Conservation (phyloP, 2,329 filamentous ascomycete genomes). For the Fusarium papillatum region DNA sequence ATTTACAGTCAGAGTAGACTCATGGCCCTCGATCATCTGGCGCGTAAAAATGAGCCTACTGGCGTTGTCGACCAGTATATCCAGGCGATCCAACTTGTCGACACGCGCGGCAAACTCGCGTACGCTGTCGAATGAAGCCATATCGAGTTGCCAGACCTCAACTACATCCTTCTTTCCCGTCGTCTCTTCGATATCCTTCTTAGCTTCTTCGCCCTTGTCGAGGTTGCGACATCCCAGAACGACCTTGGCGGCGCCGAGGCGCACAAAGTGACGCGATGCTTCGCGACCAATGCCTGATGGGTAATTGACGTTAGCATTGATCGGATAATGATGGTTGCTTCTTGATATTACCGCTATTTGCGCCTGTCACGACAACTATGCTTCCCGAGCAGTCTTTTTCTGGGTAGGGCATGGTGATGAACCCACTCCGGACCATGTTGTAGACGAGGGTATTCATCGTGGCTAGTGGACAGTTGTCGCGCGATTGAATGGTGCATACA, state of each 20-base stretch:
- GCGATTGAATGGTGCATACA: background rate
- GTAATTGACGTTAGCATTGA: background rate
- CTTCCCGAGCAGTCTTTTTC: constrained; percentile 50
- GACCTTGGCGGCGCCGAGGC: constrained; percentile 54
- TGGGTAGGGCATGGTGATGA: constrained; percentile 47
- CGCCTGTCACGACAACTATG: constrained; percentile 58
- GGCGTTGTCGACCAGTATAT: constrained; percentile 59
- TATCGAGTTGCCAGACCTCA: constrained; percentile 61
- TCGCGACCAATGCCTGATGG: constrained; percentile 56
- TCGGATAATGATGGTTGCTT: background rate
- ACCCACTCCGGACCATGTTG: constrained; percentile 33
- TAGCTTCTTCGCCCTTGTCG: constrained; percentile 57
- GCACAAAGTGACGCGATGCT: constrained; percentile 55
- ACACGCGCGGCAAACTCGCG: constrained; percentile 51
- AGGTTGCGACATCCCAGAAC: constrained; percentile 57
- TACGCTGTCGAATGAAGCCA: constrained; percentile 53
- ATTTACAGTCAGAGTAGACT: constrained; percentile 60
- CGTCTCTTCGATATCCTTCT: constrained; percentile 49
- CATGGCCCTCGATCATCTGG: constrained; percentile 53
- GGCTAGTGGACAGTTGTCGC: background rate
- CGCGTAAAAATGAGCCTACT: constrained; percentile 31
- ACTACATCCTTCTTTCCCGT: constrained; percentile 44
- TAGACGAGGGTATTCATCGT: constrained; percentile 16
- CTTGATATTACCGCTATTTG: constrained; percentile 48
- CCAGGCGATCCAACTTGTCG: constrained; percentile 53